phyloP scores from a whole-genome alignment of 805 yeast genomes.

The Lachancea waltii region DNA sequence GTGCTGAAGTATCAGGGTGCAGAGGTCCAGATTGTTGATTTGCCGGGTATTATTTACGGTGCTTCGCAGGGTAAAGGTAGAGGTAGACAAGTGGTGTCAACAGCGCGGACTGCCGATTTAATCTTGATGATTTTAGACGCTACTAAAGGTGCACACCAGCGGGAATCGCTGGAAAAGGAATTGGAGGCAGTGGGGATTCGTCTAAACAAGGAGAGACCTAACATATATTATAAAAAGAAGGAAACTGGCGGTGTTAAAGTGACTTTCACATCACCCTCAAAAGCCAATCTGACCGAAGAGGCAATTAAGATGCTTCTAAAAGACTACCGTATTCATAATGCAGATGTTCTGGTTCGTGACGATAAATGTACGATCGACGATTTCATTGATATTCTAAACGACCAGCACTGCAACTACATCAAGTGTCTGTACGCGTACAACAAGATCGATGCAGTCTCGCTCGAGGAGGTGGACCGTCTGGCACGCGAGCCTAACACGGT shows the following conservation, averaged over 20 bases:
- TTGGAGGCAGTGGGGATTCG: constrained; percentile 92
- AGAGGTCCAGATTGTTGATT: constrained; percentile 92
- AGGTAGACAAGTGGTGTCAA: constrained; percentile 94
- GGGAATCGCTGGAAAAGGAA: constrained; percentile 80
- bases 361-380: constrained; percentile 88
- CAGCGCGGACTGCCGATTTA: constrained; percentile 91
- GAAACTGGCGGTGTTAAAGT: constrained; percentile 89
- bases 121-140: constrained; percentile 93
- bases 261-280: constrained; percentile 75
- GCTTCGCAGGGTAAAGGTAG: constrained; percentile 97
- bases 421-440: constrained; percentile 91
- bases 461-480: constrained; percentile 87
- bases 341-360: constrained; percentile 86
- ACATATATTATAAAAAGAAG: constrained; percentile 66
- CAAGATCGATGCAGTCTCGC: constrained; percentile 89
- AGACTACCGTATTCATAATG: constrained; percentile 87
- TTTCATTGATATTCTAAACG: constrained; percentile 85
- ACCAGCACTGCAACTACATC: constrained; percentile 78
- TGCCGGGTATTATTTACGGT: constrained; percentile 95
- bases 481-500: constrained; percentile 91
- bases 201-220: constrained; percentile 74
- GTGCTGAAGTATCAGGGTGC: constrained; percentile 94
- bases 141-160: constrained; percentile 85
- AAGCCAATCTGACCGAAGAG: constrained; percentile 65
- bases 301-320: constrained; percentile 68